These are phyloP conservation scores for Aureobasidium sp. DNA, from an alignment of 2,329 filamentous ascomycete species.

Conservation along the genomic window DNA sequence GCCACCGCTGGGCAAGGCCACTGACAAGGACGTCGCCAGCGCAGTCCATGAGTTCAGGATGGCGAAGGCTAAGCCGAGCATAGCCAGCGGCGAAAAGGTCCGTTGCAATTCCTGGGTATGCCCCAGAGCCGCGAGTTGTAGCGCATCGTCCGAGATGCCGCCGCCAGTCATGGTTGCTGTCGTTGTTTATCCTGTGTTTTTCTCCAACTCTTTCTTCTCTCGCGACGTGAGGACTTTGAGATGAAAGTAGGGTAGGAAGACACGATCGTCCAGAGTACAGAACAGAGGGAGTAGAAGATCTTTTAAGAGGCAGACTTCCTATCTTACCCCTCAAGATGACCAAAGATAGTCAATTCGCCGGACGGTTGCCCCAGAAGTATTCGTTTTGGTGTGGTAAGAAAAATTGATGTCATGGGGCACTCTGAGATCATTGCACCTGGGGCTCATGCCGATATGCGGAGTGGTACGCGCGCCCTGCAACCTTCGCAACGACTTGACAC, in stretches of 20 bases:
- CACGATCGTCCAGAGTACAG: background rate
- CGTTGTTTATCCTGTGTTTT: background rate
- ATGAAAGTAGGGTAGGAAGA: background rate
- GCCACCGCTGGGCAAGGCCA: slow-evolving; percentile 64
- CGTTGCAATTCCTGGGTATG: slow-evolving; percentile 52
- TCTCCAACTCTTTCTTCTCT: slow-evolving; percentile 1
- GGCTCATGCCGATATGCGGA: slow-evolving; percentile 4
- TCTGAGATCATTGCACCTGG: background rate
- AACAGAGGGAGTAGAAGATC: background rate
- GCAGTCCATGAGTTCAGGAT: slow-evolving; percentile 60
- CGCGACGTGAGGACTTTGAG: background rate
- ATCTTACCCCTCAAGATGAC: slow-evolving; percentile 13
- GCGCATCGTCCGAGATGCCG: slow-evolving; percentile 38
- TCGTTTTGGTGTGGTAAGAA: slow-evolving; percentile 1
- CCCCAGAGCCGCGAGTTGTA: slow-evolving; percentile 47
- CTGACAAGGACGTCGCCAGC: slow-evolving; percentile 49
- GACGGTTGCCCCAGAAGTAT: slow-evolving; percentile 9
- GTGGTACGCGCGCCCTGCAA: background rate
- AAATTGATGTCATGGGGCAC: slow-evolving; percentile 10
- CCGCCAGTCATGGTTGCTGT: slow-evolving; percentile 10
- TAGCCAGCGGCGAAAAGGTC: slow-evolving; percentile 52
- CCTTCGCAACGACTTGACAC: slow-evolving; percentile 11
- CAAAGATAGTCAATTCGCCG: slow-evolving; percentile 7
- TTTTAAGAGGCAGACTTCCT: background rate
- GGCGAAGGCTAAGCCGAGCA: slow-evolving; percentile 57